A percentile compares a stretch with the other conserved stretches of the same genome.
These are phyloP conservation scores for Calonectria crousiana DNA, from an alignment of 2,329 filamentous ascomycete species.

Conservation along the genomic window DNA sequence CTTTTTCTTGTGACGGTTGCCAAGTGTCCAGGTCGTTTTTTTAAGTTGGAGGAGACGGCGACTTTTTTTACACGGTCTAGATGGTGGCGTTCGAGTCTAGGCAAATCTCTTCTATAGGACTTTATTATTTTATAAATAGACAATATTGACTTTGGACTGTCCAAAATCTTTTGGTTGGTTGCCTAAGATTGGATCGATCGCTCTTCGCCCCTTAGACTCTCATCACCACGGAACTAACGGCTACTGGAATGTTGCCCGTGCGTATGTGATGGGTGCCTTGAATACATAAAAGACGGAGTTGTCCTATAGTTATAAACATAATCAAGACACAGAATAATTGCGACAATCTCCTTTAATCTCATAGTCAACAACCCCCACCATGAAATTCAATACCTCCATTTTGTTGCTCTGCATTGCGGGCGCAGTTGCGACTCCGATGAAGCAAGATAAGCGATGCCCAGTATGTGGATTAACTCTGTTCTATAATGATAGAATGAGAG, in stretches of 20 bases:
- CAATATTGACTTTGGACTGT: not conserved
- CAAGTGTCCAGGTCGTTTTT: not conserved
- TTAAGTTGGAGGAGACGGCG: not conserved
- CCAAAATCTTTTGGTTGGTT: not conserved
- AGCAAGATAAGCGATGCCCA: not conserved
- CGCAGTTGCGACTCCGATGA: not conserved
- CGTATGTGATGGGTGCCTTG: not conserved
- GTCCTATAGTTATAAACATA: too few relatives aligned
- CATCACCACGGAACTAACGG: not conserved
- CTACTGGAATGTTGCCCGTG: not conserved
- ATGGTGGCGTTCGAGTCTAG: not conserved
- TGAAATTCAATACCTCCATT: not conserved
- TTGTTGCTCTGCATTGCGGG: not conserved
- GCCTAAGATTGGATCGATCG: not conserved
- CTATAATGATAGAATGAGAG: too few relatives aligned
- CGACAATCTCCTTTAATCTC: not conserved
- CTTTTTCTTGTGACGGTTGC: not conserved
- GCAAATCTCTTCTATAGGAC: not conserved
- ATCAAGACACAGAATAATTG: not conserved
- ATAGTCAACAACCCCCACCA: not conserved
- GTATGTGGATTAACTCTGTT: not conserved
- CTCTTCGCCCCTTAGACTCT: not conserved
- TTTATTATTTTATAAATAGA: not conserved
- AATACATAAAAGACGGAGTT: not conserved
- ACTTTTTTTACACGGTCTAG: not conserved